These are phyloP conservation scores for Penicillium bovifimosum DNA, from an alignment of 495 filamentous ascomycete species.

Conservation along the genomic window DNA sequence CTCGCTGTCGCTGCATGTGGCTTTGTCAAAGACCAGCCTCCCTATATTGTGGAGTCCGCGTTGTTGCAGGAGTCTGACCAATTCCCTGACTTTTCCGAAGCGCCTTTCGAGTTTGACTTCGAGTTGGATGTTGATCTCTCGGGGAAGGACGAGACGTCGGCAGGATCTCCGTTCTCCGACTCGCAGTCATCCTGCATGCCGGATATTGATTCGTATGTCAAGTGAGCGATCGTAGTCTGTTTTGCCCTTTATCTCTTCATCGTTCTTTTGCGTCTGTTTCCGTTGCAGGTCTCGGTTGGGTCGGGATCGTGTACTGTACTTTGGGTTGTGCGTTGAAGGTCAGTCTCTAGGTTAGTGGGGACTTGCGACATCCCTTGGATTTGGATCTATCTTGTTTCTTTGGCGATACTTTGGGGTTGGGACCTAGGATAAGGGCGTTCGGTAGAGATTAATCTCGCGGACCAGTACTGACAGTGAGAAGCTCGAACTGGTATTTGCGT, in stretches of 20 bases:
- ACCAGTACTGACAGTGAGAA: not conserved
- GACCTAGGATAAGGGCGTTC: not conserved
- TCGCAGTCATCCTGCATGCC: conserved; percentile 27
- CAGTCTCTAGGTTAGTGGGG: not conserved
- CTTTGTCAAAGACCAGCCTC: not conserved
- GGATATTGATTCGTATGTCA: conserved; percentile 36
- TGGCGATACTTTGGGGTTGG: not conserved
- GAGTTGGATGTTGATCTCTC: not conserved
- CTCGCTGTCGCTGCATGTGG: not conserved
- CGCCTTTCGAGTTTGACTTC: conserved; percentile 20
- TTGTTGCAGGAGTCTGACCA: conserved; percentile 29
- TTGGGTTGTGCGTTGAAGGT: not conserved
- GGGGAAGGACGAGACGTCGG: not conserved
- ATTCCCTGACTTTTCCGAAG: conserved; percentile 21
- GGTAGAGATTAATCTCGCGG: not conserved
- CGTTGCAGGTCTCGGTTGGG: conserved; percentile 2
- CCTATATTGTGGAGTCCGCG: conserved; percentile 25
- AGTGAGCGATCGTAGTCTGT: conserved; percentile 20
- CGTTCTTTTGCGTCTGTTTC: conserved; percentile 3
- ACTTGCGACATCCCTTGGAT: not conserved
- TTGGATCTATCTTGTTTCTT: not conserved
- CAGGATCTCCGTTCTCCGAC: conserved; percentile 21
- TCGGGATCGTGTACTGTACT: conserved; percentile 9
- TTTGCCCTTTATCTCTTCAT: conserved; percentile 4
- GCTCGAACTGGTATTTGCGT: not conserved